Percentiles rank a stretch among this genome's conserved stretches.
phyloP scores from a whole-genome alignment of 768 basidiomycete genomes.

The Macrocybe gigantea region DNA sequence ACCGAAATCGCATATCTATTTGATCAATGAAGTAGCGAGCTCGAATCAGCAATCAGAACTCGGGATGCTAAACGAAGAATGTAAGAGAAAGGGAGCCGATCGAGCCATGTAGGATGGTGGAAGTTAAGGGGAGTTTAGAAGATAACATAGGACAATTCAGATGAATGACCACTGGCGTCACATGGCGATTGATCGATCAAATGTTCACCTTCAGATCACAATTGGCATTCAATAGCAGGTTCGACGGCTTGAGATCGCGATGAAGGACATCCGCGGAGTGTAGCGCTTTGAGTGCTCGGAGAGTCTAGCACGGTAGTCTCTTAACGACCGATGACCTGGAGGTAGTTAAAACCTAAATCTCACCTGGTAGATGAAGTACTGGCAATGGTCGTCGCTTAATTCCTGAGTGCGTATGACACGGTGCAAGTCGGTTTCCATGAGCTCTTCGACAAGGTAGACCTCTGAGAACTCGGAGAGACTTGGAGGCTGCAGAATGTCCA shows the following conservation, averaged over 20 bases:
- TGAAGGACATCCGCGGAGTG: slow-evolving; percentile 95
- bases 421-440: slow-evolving; percentile 93
- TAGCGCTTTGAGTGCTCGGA: slow-evolving; percentile 90
- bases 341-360: slow-evolving; percentile 9
- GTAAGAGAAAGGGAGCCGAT: neutral
- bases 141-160: too few species aligned
- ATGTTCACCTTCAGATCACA: slow-evolving; percentile 83
- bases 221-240: slow-evolving; percentile 91
- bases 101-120: too few species aligned
- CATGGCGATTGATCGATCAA: too few species aligned
- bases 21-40: neutral
- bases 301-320: slow-evolving; percentile 44
- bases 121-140: too few species aligned
- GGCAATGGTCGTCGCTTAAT: slow-evolving; percentile 90
- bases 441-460: slow-evolving; percentile 62
- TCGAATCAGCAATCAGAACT: neutral
- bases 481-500: slow-evolving; percentile 86
- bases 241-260: slow-evolving; percentile 94
- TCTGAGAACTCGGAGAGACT: slow-evolving; percentile 78
- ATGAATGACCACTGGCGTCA: too few species aligned
- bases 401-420: slow-evolving; percentile 94
- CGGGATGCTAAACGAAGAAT: neutral
- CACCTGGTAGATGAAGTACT: slow-evolving; percentile 97
- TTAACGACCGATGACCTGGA: neutral
- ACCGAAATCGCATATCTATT: slow-evolving; percentile 80